Evolutionary conservation across 2,329 filamentous ascomycete genomes (phyloP).

Genomic region (Exserohilum rostratum): DNA sequence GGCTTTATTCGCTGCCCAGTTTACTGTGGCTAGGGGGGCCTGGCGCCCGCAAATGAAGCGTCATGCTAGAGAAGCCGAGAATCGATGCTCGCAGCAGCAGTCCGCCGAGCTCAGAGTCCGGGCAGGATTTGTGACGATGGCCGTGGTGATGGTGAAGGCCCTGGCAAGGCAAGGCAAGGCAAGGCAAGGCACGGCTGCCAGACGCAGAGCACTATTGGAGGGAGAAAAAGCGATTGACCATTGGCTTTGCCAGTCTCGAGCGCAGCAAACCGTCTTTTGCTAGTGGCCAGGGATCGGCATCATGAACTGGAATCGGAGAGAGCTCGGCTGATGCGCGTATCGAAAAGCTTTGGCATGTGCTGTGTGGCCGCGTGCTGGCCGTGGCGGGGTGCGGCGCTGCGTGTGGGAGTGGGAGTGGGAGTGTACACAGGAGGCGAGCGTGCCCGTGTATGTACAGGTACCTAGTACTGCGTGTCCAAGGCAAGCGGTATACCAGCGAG

Average conservation of each 20-base stretch:
- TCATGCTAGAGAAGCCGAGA: constrained; percentile 13
- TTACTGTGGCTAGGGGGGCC: constrained; percentile 20
- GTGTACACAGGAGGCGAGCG: too few relatives aligned
- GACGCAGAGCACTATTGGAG: constrained; percentile 3
- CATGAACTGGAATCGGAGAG: constrained; percentile 7
- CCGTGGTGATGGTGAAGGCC: not conserved
- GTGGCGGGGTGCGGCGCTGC: not conserved
- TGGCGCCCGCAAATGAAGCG: constrained; percentile 38
- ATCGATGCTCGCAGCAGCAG: too few relatives aligned
- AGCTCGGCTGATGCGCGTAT: constrained; percentile 15
- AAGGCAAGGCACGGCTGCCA: not conserved
- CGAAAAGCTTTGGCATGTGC: constrained; percentile 4
- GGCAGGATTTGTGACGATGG: not conserved
- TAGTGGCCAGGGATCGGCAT: constrained; percentile 11
- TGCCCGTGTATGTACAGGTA: too few relatives aligned
- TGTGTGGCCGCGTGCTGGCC: not conserved
- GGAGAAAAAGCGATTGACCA: not conserved
- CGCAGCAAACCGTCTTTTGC: not conserved
- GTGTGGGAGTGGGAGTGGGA: not conserved
- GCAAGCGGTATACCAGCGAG: too few relatives aligned
- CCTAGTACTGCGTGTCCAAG: too few relatives aligned
- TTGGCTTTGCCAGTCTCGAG: not conserved
- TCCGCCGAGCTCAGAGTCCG: too few relatives aligned
- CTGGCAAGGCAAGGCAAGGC: not conserved
- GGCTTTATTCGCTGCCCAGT: constrained; percentile 6